A percentile compares a stretch with the other conserved stretches of the same genome.
Conservation (phyloP, 2,329 filamentous ascomycete species). For the Diaporthe sp. region DNA sequence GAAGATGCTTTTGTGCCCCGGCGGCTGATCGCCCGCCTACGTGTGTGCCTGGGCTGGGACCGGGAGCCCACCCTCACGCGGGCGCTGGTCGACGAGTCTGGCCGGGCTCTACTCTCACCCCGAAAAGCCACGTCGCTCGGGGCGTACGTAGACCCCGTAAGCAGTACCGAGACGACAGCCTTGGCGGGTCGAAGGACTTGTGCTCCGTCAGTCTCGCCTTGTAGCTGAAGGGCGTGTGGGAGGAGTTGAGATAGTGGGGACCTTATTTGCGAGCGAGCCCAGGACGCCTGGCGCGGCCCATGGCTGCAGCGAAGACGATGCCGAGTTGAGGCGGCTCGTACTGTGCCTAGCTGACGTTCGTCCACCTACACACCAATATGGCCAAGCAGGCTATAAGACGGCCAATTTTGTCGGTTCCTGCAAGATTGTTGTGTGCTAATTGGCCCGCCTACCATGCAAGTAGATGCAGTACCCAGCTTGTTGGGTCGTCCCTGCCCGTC, state of each 20-base stretch:
- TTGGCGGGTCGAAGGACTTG: neutral
- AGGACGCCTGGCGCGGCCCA: neutral
- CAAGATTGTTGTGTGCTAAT: neutral
- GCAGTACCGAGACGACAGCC: neutral
- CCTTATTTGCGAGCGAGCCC: neutral
- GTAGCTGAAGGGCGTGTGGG: neutral
- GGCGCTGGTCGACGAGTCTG: neutral
- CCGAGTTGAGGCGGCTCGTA: neutral
- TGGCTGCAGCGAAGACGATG: neutral
- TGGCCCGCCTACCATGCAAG: neutral
- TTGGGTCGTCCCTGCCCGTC: conserved; percentile 19
- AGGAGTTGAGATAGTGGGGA: neutral
- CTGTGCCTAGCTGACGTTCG: neutral
- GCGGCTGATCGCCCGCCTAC: neutral
- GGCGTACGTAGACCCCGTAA: conserved; percentile 11
- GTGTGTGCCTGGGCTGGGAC: neutral
- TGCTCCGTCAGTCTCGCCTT: neutral
- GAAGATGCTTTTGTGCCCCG: neutral
- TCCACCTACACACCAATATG: neutral
- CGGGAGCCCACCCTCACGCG: no score
- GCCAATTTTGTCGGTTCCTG: neutral
- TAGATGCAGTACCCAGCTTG: neutral
- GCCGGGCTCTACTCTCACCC: conserved; percentile 12
- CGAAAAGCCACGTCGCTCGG: conserved; percentile 15
- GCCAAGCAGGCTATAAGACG: neutral